Base-by-base conservation (phyloP, 169 alveolate genomes). In the Haemoproteus tartakovskyi region DNA sequence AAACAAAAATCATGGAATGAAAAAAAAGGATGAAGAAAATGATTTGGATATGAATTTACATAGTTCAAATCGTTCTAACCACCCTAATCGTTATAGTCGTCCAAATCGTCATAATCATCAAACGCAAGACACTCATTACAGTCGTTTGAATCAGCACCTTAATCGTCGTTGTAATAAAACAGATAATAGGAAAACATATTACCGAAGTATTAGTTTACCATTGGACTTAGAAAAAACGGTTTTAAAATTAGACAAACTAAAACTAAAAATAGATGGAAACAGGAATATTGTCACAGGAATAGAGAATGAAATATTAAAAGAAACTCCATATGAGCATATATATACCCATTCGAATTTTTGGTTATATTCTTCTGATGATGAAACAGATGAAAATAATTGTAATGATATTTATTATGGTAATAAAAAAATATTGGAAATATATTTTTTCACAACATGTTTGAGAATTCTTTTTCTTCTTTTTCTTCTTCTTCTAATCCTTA, bases 171-270 rank as follows among this genome's bases (percentile, higher is more conserved):
- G n/a, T n/a, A 1, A 4, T 37, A 62, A n/a, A 48, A 22, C 3
- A 46, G 60, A 40, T 2, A 16, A 24, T 33, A 41, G 24, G 60
- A 19, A 48, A 11, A n/a, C n/a, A 37, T 14, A 11, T n/a, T 37
- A 24, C n/a, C 52, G 83, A 54, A 70, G 83, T 9, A 70, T 70
- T 43, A 70, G 83, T 29, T 47, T 70, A 12, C 83, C 83, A 37
- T 22, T 57, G 19, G 40, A 48, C 57, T 11, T 43, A 11, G 40
- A 30, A 27, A 70, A 29, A 40, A 70, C 83, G 1, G 78, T 70
- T 70, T 41, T 70, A 16, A 52, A 24, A 30, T 33, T 70, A 26
- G 24, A 19, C 14, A 59, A 40, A 27, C 57, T 70, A 47, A 70
- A 30, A 59, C 47, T 48, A 24, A 70, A 70, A 30, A 70, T 70